Evolutionary conservation across 192 early-diverging fungal genomes (phyloP), one percentile per base, ranked within the genome.

Genomic region (Gonapodya prolifera): DNA sequence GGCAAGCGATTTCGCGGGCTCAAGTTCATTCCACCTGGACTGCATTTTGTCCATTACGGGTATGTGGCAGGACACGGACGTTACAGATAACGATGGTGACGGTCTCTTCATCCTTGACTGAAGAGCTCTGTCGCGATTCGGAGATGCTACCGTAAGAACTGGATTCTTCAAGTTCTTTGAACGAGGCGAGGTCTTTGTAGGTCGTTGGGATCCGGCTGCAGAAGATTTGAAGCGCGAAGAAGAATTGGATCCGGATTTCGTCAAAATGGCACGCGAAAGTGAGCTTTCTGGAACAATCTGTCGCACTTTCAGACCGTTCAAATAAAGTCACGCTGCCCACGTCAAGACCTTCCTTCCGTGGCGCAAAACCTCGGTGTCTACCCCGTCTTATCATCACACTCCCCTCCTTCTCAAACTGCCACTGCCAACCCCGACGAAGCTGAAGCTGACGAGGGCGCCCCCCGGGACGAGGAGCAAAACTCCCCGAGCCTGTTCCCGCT

Each of bases 41-140:
- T 94, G 69, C 97, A 99, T 83, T 97, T 96, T 83, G 84, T 97
- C 18, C 93, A 94, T 80, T 97, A 95, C 83, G 90, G 91, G 90
- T 90, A 82, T 45, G 79, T 35, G 2, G 32, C 30, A 70, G 0
- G 74, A 77, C 0, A 18, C 76, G 30, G 77, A 75, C 2, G 79
- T 81, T 1, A n/a, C 45, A n/a, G 8, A 31, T 81, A 1, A 80
- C 77, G 77, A 70, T 81, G 16, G 73, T 76, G 35, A 77, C 75
- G 29, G 78, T 75, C 32, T 75, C 80, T 0, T 78, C 77, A 2
- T 69, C 78, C 1, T 77, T 69, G 35, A 75, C 75, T 17, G 45
- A 61, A 61, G 45, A 16, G 45, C 45, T 61, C 45, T 61, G 8
- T 61, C 45, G 45, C 45, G 82, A 35, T 79, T 80, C 70, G 84